Evolutionary conservation across 805 yeast species (phyloP), one percentile per base, ranked within the genome.

Genomic region (Myxozyma geophila): DNA sequence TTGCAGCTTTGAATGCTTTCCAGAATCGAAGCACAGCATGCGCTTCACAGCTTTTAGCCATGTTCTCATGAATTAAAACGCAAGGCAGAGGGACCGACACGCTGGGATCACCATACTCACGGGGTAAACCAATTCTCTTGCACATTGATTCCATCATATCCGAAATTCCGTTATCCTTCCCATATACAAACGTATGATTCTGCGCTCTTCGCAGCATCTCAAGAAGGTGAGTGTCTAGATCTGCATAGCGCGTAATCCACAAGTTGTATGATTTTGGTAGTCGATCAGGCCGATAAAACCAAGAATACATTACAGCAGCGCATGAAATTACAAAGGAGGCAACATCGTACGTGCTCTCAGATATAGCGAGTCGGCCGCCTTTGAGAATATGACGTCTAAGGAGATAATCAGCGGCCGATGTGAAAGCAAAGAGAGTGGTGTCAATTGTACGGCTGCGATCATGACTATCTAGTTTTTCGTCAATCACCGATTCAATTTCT

Each of bases 221-320:
- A 2, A 79, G 71, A 12, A 81, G 64, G 44, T 76, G 81, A 33
- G 71, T 71, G 64, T 81, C 84, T 81, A 81, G 79, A 59, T 77
- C 75, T 7, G 84, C 83, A 19, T 82, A 83, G 49, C 76, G 76
- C 2, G 85, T 80, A 67, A 81, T 81, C 85, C 85, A 81, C 56
- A 74, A 73, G 35, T 75, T 71, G 67, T 82, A 81, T 7, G 81
- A 76, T 6, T 77, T 79, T n/a, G 83, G 81, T 44, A 81, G 73
- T 35, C 71, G 66, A 9, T 75, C 74, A 2, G 83, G 83, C 57
- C 73, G 62, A 58, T 66, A 71, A 57, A 74, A 74, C 76, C 76
- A 74, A 28, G 71, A 61, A 56, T 70, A 73, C 76, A 74, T 73
- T 19, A 74, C 70, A 17, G 70, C 64, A 37, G 66, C 48, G 41